Evolutionary conservation across 2,329 filamentous ascomycete species (phyloP).

Genomic region (Fusarium dimerum): DNA sequence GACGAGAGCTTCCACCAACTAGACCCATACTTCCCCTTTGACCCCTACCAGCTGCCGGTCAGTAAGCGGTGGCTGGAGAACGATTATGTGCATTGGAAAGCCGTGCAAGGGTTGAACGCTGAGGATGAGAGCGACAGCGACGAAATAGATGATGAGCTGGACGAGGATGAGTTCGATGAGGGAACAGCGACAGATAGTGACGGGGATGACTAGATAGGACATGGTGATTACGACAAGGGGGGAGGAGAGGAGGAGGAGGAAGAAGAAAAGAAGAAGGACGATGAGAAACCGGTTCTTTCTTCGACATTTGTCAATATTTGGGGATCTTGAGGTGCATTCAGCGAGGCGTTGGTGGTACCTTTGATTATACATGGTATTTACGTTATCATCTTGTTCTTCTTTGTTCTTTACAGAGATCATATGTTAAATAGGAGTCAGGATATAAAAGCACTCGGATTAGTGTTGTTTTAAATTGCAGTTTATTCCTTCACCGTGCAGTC

Average conservation of each 20-base stretch:
- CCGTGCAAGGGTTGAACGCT: slow-evolving; percentile 68
- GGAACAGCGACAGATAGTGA: slow-evolving; percentile 53
- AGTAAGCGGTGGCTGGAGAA: slow-evolving; percentile 86
- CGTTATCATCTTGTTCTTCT: slow-evolving; percentile 4
- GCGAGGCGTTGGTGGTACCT: slow-evolving; percentile 23
- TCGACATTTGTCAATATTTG: slow-evolving; percentile 8
- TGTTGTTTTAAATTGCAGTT: no score
- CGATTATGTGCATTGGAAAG: slow-evolving; percentile 80
- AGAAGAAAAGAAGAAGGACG: background rate
- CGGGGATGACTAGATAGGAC: slow-evolving; percentile 41
- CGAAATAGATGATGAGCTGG: slow-evolving; percentile 51
- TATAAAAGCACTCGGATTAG: no score
- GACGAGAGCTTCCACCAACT: slow-evolving; percentile 82
- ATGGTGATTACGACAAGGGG: background rate
- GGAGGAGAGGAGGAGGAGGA: background rate
- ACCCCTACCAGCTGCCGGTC: slow-evolving; percentile 87
- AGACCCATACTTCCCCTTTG: slow-evolving; percentile 95
- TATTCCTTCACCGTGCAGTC: no score
- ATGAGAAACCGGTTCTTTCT: background rate
- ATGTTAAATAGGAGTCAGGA: no score
- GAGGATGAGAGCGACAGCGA: slow-evolving; percentile 57
- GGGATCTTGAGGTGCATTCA: slow-evolving; percentile 7
- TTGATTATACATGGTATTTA: slow-evolving; percentile 17
- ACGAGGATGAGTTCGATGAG: slow-evolving; percentile 49
- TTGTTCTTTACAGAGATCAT: no score